Conservation (phyloP, 495 filamentous ascomycete species). For the Aspergillus taichungensis region DNA sequence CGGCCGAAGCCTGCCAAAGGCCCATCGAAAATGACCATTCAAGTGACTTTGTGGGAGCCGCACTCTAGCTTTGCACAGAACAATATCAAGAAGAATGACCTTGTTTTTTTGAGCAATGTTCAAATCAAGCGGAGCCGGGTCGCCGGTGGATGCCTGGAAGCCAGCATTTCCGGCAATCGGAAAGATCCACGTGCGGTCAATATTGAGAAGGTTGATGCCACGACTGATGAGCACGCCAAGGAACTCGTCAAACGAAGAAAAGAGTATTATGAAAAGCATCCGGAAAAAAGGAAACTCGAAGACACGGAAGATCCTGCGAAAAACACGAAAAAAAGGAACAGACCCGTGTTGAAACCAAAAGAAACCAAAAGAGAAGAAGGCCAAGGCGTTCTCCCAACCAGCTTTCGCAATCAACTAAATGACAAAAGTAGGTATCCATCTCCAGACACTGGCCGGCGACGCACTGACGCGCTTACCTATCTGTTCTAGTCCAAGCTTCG, state of each 20-base stretch:
- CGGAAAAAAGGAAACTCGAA: slow-evolving; percentile 34
- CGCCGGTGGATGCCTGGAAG: slow-evolving; percentile 53
- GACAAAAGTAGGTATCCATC: slow-evolving; percentile 22
- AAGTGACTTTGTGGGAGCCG: slow-evolving; percentile 60
- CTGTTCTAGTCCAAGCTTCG: slow-evolving; percentile 23
- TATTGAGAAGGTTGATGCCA: slow-evolving; percentile 37
- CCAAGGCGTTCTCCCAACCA: slow-evolving; percentile 14
- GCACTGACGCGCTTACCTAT: background rate
- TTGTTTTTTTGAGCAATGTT: slow-evolving; percentile 63
- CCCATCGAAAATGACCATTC: slow-evolving; percentile 65
- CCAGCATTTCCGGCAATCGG: slow-evolving; percentile 56
- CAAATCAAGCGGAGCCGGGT: slow-evolving; percentile 49
- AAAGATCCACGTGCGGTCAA: slow-evolving; percentile 42
- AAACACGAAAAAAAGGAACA: slow-evolving; percentile 25
- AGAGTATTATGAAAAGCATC: slow-evolving; percentile 47
- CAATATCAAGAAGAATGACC: slow-evolving; percentile 46
- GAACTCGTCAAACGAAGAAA: slow-evolving; percentile 54
- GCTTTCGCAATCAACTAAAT: slow-evolving; percentile 33
- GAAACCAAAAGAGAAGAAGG: slow-evolving; percentile 23
- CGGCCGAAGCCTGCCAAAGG: slow-evolving; percentile 55
- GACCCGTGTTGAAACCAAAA: slow-evolving; percentile 13
- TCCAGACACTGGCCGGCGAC: background rate
- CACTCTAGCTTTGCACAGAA: slow-evolving; percentile 52
- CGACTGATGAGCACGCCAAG: slow-evolving; percentile 42
- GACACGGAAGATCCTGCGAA: slow-evolving; percentile 24